phyloP scores from a whole-genome alignment of 78 protist genomes.

The Creolimax fragrantissima region DNA sequence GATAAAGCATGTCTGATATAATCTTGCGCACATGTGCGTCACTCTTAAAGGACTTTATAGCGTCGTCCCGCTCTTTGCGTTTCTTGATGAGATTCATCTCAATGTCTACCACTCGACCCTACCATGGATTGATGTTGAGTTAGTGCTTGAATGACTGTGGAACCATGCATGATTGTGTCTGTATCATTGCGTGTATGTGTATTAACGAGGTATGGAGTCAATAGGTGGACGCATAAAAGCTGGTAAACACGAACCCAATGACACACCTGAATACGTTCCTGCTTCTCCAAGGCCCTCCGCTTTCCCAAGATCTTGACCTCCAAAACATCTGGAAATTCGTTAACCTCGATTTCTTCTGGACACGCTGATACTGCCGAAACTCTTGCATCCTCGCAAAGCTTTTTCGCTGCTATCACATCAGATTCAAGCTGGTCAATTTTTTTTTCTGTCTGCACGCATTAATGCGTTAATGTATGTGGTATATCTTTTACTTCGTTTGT shows the following conservation, averaged over 20 bases:
- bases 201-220: no score
- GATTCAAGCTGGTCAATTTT: background rate
- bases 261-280: background rate
- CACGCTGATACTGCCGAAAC: background rate
- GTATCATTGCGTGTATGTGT: no score
- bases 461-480: no score
- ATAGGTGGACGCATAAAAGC: no score
- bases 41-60: background rate
- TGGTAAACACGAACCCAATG: no score
- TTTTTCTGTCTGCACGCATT: background rate
- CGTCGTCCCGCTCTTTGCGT: background rate
- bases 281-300: background rate
- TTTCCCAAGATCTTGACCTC: background rate
- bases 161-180: no score
- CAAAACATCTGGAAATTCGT: background rate
- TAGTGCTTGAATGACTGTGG: no score
- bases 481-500: no score
- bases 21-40: background rate
- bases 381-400: background rate
- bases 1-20: background rate
- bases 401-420: background rate
- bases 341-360: background rate
- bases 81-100: background rate
- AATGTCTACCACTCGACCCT: background rate
- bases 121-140: no score